Base-by-base conservation (phyloP, 2,329 filamentous ascomycete genomes). In the Penicillium sp. region DNA sequence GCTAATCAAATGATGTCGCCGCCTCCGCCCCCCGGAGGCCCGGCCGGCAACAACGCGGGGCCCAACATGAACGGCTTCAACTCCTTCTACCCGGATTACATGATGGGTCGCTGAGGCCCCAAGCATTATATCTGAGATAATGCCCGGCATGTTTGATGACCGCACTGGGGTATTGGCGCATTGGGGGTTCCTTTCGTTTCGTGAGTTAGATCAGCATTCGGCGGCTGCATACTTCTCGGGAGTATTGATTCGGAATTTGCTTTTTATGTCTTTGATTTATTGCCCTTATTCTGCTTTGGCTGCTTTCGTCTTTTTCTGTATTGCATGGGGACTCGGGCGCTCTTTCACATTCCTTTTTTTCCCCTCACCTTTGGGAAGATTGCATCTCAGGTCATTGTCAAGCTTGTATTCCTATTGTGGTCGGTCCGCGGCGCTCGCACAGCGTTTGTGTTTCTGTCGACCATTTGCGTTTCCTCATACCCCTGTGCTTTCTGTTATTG, bases 41-140 rank as follows among this genome's bases (percentile, higher is more conserved):
- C 63, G 9, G 58, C 65, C 25, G 64, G 62, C 50, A 63, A 60
- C 50, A 63, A 62, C 27, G 53, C 65, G 31, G 64, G 59, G 27
- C 65, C 64, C 20, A 67, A 67, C 46, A 55, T 69, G 59, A 69
- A 68, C 35, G 64, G 65, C 48, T 71, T 66, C 61, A 69, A 67
- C 61, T 63, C 66, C 55, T 68, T 69, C 53, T 77, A 74, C 63
- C 73, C 73, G 51, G 75, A 76, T 62, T 76, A 76, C 64, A 76
- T 77, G 75, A 74, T 76, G 68, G 75, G 75, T 57, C 72, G 74
- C 54, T 77, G 67, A 69, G 56, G 44, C 43, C 49, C 54, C 22
- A 53, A 57, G 53, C 53, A 63, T 61, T 53, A 58, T 58, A 58
- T 63, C 50, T 57, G 59, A 63, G 59, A 63, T 72, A 64, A 73